Percentiles rank a stretch among this genome's conserved stretches.
phyloP scores from a whole-genome alignment of 2,329 filamentous ascomycete genomes.

The Botryosphaeria dothidea region DNA sequence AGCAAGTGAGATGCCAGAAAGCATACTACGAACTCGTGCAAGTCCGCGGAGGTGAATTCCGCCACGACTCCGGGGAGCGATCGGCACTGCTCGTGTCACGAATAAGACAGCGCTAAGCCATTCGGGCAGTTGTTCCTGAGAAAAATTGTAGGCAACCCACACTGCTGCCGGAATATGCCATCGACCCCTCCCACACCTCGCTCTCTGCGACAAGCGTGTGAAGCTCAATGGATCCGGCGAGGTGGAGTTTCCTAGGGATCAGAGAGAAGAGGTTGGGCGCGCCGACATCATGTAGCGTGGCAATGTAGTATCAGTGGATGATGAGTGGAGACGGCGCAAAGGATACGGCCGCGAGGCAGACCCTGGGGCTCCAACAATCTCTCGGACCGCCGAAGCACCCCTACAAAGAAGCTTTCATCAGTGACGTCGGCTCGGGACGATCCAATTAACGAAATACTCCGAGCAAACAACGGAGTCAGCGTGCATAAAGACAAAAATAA shows the following conservation, averaged over 20 bases:
- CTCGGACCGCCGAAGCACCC: too few relatives aligned
- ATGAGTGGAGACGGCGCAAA: not conserved
- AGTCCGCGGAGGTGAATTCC: not conserved
- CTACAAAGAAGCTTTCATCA: too few relatives aligned
- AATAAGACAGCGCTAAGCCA: slow-evolving; percentile 1
- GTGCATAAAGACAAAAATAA: too few relatives aligned
- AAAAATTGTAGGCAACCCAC: not conserved
- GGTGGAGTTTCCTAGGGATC: not conserved
- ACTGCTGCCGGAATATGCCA: slow-evolving; percentile 4
- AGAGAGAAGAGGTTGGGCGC: not conserved
- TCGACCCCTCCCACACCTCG: not conserved
- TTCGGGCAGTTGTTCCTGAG: not conserved
- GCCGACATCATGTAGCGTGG: not conserved
- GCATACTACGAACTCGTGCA: not conserved
- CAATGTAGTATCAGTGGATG: not conserved
- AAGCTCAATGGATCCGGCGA: not conserved
- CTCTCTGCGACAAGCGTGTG: not conserved
- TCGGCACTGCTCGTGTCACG: slow-evolving; percentile 4
- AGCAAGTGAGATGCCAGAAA: not conserved
- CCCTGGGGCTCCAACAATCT: too few relatives aligned
- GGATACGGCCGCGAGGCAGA: not conserved
- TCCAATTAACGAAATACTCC: too few relatives aligned
- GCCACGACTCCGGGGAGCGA: not conserved
- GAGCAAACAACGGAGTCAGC: too few relatives aligned
- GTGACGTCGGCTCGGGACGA: too few relatives aligned